Evolutionary conservation across 306 rosid genomes (phyloP).

Genomic region (Sphenostylis stenocarpa): DNA sequence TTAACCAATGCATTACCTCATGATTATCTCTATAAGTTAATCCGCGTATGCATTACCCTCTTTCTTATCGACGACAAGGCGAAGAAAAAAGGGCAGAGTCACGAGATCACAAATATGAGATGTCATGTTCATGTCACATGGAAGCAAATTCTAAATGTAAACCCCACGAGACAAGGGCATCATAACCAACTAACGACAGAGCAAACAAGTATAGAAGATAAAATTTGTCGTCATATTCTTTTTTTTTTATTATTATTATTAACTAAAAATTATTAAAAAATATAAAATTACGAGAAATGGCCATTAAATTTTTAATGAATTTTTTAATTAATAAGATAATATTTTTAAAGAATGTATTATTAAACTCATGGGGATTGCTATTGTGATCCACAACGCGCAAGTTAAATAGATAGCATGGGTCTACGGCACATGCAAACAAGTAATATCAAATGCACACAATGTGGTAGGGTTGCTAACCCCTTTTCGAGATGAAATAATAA

Average conservation of each 20-base stretch:
- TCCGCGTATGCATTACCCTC: background rate
- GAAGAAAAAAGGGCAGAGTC: background rate
- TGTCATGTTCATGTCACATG: slow-evolving; percentile 32
- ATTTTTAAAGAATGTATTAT: no score
- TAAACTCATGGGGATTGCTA: background rate
- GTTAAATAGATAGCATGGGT: slow-evolving; percentile 5
- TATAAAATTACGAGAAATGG: no score
- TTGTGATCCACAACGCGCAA: background rate
- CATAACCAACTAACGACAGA: slow-evolving; percentile 7
- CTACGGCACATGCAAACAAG: slow-evolving; percentile 37
- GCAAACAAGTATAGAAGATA: slow-evolving; percentile 25
- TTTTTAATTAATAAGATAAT: no score
- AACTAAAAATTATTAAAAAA: no score
- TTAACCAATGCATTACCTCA: background rate
- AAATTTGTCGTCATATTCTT: background rate
- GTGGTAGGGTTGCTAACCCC: background rate
- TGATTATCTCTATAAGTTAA: background rate
- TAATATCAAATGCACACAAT: background rate
- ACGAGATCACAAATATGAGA: slow-evolving; percentile 8
- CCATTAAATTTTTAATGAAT: no score
- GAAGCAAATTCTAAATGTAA: slow-evolving; percentile 3
- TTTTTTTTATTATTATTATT: no score
- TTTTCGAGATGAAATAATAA: no score
- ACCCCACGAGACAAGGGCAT: slow-evolving; percentile 33
- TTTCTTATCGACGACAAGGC: background rate